Conservation (phyloP, 768 basidiomycete genomes). For the Mycena maculata region DNA sequence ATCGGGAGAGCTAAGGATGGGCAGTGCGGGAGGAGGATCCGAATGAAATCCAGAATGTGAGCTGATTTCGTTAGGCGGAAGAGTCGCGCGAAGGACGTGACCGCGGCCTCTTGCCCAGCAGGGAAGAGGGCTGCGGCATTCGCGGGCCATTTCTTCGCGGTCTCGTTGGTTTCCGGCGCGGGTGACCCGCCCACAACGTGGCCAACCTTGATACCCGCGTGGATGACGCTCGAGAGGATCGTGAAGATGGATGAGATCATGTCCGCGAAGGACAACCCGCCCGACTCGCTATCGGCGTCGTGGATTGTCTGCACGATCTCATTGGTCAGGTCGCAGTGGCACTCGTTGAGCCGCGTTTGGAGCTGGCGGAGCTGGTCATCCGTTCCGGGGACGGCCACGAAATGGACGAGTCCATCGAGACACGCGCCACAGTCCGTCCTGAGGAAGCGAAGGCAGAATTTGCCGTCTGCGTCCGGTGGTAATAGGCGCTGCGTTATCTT, state of each 20-base stretch:
- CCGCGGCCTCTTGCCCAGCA: conserved; percentile 7
- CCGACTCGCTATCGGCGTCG: not conserved
- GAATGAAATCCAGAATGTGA: conserved; percentile 13
- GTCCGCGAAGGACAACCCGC: not conserved
- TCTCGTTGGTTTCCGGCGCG: not conserved
- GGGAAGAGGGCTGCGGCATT: conserved; percentile 17
- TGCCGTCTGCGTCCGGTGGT: not conserved
- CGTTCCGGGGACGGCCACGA: conserved; percentile 3
- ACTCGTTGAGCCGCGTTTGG: conserved; percentile 7
- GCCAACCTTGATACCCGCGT: conserved; percentile 13
- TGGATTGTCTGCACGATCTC: not conserved
- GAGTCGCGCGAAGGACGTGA: conserved; percentile 6
- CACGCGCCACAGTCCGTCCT: not conserved
- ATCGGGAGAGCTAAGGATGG: conserved; percentile 3
- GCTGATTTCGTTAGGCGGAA: not conserved
- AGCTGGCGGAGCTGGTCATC: not conserved
- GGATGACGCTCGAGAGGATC: not conserved
- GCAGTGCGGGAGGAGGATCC: conserved; percentile 5
- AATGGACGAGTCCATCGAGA: conserved; percentile 4
- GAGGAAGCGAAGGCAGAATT: not conserved
- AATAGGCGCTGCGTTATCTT: not conserved
- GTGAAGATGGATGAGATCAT: conserved; percentile 1
- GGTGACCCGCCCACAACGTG: not conserved
- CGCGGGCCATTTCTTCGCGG: conserved; percentile 13
- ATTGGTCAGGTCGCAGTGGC: conserved; percentile 7